Base-by-base conservation (phyloP, 1,284 basidiomycete species). In the Rhodotorula sp. region DNA sequence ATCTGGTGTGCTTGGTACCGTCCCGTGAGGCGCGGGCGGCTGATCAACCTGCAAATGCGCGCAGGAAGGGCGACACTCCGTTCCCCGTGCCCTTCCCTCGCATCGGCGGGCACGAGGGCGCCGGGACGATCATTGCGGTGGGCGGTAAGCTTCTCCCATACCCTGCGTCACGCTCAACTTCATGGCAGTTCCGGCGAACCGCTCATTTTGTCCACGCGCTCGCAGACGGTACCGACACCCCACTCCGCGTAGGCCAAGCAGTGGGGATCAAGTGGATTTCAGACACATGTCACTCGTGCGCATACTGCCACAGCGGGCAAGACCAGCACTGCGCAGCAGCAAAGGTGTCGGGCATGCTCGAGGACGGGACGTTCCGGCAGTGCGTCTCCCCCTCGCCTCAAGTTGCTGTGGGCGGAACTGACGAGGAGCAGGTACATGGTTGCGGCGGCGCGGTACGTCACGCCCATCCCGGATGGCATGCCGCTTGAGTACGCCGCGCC, bases 281-380 rank as follows among this genome's bases (percentile, higher is more conserved):
- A 9, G 84, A 88, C 78, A 87, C 86, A 66, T 92, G 85, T 78
- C 81, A 61, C 83, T 53, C 88, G 76, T 94, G 91, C 82, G 88
- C 91, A 79, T 86, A 85, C 76, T 94, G 93, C 81, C 84, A 86
- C 72, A 86, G 86, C 75, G 90, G 88, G 51, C 82, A 85, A 64
- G 91, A 93, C 79, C 88, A 77, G 70, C 78, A 79, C 67, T 94
- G 92, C 80, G 75, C 80, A n/a, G 80, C 88, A 32, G 87, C 84
- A 46, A 84, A 88, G 78, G 55, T 53, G n/a, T 61, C 58, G 1
- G 68, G 68, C 4, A 57, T 56, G 54, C 48, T 34, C 22, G 85
- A 90, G 67, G 88, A 93, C 77, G 93, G 93, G 64, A 91, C 91
- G 3, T 95, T 94, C 85, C 86, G 87, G 59, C 87, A 94, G 84